Base-by-base conservation (phyloP, 2,329 filamentous ascomycete genomes). In the Neophaeococcomyces aloes region DNA sequence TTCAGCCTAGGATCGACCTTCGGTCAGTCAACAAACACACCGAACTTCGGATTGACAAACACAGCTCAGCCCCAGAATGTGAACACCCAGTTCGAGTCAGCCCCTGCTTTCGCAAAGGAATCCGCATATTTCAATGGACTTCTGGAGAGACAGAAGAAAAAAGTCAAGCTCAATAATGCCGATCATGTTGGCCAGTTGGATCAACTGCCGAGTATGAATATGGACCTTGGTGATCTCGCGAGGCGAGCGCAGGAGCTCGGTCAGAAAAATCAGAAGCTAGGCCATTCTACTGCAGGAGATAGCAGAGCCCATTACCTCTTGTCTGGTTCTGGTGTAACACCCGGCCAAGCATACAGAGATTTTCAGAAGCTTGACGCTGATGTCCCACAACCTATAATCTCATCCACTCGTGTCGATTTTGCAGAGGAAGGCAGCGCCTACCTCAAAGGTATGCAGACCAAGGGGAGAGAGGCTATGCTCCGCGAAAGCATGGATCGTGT, bases 381-480 rank as follows among this genome's bases (percentile, higher is more conserved):
- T 27, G 21, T 33, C 10, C 17, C 27, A 3, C 15, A 17, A 5
- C 19, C 29, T 7, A 5, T 14, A 6, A 4, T 15, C 4, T 17
- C 34, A 3, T 17, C 34, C 6, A 15, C 39, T 15, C 33, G 33
- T 6, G 18, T 31, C 17, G 33, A 37, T 21, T 50, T 48, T 38
- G 53, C 50, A 21, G 49, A 53, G 14, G 53, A 55, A 36, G 50
- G 49, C 15, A 50, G 38, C 44, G 43, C 48, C 40, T 94, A 94
- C 59, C 74, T 95, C 40, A 77, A 83, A 43, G 87, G 86, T 56
- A 71, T 95, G 48, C 86, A 94, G 63, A 85, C 85, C 37, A 89
- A 93, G 65, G 93, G 87, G 14, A 91, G 88, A 3, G 71, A 94
- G 45, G 86, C 83, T 58, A 88, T 94, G 77, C 88, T 95, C 55